Conservation (phyloP, 345 rosid species). For the Sonneratia alba region DNA sequence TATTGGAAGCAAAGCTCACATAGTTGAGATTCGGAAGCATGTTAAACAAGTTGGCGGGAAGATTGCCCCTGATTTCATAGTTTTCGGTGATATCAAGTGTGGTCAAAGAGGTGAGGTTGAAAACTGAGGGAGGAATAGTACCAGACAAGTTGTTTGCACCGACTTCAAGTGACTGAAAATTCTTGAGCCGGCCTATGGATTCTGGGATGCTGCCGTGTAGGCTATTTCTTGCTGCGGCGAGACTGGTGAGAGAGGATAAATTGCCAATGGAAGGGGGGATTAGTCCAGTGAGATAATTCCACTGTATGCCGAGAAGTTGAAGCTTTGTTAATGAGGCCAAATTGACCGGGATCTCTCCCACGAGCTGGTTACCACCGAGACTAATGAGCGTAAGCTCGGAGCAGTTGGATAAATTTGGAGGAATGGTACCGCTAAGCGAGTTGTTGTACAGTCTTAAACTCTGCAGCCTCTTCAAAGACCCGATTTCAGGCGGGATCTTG, state of each 20-base stretch:
- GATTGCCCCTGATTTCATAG: conserved; percentile 12
- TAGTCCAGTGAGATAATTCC: conserved; percentile 18
- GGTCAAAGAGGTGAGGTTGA: conserved; percentile 19
- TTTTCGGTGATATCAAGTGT: rapidly evolving
- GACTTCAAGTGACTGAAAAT: not conserved
- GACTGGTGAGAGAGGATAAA: conserved; percentile 2
- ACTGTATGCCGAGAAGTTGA: rapidly evolving
- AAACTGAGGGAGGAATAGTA: conserved; percentile 15
- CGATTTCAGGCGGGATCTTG: conserved; percentile 9
- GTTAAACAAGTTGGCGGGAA: conserved; percentile 14
- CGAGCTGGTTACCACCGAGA: not conserved
- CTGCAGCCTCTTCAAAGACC: conserved; percentile 8
- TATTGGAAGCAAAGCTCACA: not conserved
- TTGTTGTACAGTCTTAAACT: not conserved
- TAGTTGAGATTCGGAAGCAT: conserved; percentile 2
- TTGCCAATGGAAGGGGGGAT: conserved; percentile 23
- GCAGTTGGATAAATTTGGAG: conserved; percentile 15
- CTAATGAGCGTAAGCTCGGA: rapidly evolving
- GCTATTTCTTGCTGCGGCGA: not conserved
- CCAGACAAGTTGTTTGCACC: not conserved
- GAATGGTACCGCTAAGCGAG: conserved; percentile 13
- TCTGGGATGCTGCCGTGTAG: conserved; percentile 13
- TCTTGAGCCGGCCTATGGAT: conserved; percentile 12
- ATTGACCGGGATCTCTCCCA: conserved; percentile 14
- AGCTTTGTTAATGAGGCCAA: conserved; percentile 16